Base-by-base conservation (phyloP, 768 basidiomycete species). In the Hemileccinum impolitum region DNA sequence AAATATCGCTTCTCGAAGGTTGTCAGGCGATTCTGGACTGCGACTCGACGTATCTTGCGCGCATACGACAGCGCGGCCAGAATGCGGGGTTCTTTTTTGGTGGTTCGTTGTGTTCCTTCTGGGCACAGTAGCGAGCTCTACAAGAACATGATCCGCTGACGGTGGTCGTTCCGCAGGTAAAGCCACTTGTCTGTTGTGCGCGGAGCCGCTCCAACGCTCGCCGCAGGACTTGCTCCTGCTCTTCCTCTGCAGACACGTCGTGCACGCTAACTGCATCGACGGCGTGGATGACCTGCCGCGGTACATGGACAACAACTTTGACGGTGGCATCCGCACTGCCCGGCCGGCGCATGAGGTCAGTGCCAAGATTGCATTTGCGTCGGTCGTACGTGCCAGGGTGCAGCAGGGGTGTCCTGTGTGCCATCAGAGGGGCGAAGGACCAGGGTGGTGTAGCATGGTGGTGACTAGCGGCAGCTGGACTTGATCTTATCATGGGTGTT, bases 1-100 rank as follows among this genome's bases (percentile, higher is more conserved):
- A 95, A 67, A 88, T 92, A 21, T 94, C 92, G 9, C 70, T 99
- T 10, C 72, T 98, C 43, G 93, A 96, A 56, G 95, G 95, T 2
- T 96, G 94, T 61, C 87, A 90, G 68, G 80, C 80, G 4, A 91
- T 98, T 44, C 66, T 98, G 48, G 77, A 90, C 47, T 83, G 88
- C 13, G 95, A 98, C 66, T 87, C 86, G 56, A 75, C 81, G 1
- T 78, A 81, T 37, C 77, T 96, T 30, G 84, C 87, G 3, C 72
- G 73, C 41, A 75, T 72, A 51, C 70, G 97, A 48, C 85, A 90
- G 55, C 75, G 67, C 42, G 83, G 85, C 31, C 95, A 97, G 64
- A 85, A 82, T 0, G 79, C 77, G 32, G 93, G 94, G 0, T 90
- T 89, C 58, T 81, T 88, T 57, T 72, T 90, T 28, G 80, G 81